These are phyloP conservation scores for Fusarium pseudoanthophilum DNA, from an alignment of 2,329 filamentous ascomycete species.

Conservation along the genomic window DNA sequence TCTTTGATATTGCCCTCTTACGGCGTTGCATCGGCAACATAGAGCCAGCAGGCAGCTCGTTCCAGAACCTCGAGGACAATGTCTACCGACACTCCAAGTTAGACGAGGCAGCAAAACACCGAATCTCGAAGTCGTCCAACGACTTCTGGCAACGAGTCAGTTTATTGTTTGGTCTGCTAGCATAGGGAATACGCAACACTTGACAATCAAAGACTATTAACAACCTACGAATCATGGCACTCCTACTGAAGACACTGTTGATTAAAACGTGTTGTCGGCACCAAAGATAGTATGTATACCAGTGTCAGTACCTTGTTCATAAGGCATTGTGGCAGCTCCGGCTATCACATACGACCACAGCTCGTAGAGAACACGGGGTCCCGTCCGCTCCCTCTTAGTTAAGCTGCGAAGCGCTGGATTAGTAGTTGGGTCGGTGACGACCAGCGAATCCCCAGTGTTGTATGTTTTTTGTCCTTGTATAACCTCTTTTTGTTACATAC, in stretches of 20 bases:
- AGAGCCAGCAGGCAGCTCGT: constrained; percentile 41
- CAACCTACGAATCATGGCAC: neutral
- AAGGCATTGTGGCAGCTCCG: neutral
- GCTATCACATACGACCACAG: constrained; percentile 6
- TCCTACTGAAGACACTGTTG: neutral
- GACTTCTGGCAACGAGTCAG: constrained; percentile 88
- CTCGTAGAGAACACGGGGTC: constrained; percentile 16
- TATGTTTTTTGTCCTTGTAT: neutral
- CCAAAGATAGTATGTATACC: neutral
- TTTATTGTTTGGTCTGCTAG: constrained; percentile 82
- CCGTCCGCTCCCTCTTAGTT: constrained; percentile 5
- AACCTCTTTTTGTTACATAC: neutral
- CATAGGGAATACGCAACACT: constrained; percentile 44
- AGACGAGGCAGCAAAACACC: constrained; percentile 60
- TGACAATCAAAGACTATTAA: neutral
- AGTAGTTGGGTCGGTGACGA: constrained; percentile 8
- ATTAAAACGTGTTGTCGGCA: neutral
- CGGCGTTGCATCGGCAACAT: constrained; percentile 56
- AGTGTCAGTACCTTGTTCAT: neutral
- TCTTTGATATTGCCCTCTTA: constrained; percentile 69
- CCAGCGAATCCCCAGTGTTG: constrained; percentile 13
- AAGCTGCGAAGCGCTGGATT: constrained; percentile 4
- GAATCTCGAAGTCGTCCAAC: constrained; percentile 70
- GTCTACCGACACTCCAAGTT: constrained; percentile 60
- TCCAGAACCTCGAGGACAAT: constrained; percentile 59